Evolutionary conservation across 2,329 filamentous ascomycete genomes (phyloP), one percentile per base, ranked within the genome.

Genomic region (Arachnomyces sp.): DNA sequence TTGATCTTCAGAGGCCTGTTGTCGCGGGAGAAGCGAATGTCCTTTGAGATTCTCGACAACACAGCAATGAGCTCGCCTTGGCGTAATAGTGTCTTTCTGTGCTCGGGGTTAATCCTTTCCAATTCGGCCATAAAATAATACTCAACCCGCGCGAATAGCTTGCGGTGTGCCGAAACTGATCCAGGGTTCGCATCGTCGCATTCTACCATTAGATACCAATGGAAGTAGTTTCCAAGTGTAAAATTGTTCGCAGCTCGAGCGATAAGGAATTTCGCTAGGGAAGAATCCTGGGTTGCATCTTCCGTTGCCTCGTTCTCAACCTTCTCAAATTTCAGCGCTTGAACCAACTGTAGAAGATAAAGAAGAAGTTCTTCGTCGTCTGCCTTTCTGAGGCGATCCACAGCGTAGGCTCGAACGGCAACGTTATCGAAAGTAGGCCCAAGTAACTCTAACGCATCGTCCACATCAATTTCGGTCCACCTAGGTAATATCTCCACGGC

Each of bases 141-240:
- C 44, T 92, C 89, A 7, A 98, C 86, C 52, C 90, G 88, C 18
- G 86, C 83, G 62, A 95, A 98, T 13, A 96, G 79, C 46, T 86
- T 85, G 34, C 86, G 83, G 56, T 90, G 84, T 42, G 82, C 79
- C 3, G 78, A 72, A 15, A 80, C 75, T 52, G 89, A 86, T 32
- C 87, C 83, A 3, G 80, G 78, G 49, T 84, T 88, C 30, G 67
- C 63, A 59, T 95, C 90, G 52, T 93, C 87, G 51, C 89, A 93
- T 65, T 98, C 93, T 1, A 98, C 92, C 81, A 95, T 95, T 2
- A 98, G 73, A 61, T 96, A 98, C 92, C 92, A 98, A 61, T 95
- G 86, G 39, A 98, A 78, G 64, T 93, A 95, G 59, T 94, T 98
- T 21, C 90, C 92, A 1, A 98, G 74, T 44, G 84, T 82, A 54